Evolutionary conservation across 768 basidiomycete genomes (phyloP).

Genomic region (Phallus indusiatus): DNA sequence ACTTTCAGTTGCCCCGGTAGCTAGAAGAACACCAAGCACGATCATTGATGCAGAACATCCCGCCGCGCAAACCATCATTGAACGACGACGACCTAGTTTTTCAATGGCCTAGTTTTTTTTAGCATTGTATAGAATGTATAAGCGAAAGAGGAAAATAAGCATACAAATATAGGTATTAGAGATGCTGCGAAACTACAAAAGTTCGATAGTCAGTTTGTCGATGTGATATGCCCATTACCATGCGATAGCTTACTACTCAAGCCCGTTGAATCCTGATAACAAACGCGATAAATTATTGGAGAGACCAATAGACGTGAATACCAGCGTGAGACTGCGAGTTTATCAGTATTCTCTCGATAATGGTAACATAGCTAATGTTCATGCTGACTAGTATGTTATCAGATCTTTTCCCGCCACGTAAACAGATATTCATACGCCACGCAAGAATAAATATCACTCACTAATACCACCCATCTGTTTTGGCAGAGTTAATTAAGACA

Average conservation of each 20-base stretch:
- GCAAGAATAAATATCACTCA: background rate
- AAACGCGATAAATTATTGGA: constrained; percentile 6
- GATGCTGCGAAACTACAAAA: background rate
- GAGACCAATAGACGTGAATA: constrained; percentile 7
- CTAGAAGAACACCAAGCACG: constrained; percentile 4
- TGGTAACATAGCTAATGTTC: background rate
- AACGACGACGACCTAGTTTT: constrained; percentile 4
- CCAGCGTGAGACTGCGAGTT: constrained; percentile 3
- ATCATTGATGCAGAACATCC: constrained; percentile 5
- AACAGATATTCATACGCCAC: background rate
- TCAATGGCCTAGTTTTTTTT: background rate
- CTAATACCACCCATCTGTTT: constrained; percentile 7
- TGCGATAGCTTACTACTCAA: constrained; percentile 3
- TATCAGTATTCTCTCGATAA: background rate
- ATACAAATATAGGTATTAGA: constrained; percentile 2
- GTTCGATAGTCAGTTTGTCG: background rate
- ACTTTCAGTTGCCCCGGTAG: background rate
- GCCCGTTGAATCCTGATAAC: constrained; percentile 4
- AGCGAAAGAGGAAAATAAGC: background rate
- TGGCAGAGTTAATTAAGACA: background rate
- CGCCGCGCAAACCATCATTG: constrained; percentile 6
- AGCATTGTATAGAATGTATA: background rate
- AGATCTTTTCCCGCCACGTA: background rate
- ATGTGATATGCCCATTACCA: too few relatives aligned
- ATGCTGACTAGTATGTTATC: constrained; percentile 4